Evolutionary conservation across 257 asterid genomes (phyloP), one percentile per base, ranked within the genome.

Genomic region (Nicotiana noctiflora): DNA sequence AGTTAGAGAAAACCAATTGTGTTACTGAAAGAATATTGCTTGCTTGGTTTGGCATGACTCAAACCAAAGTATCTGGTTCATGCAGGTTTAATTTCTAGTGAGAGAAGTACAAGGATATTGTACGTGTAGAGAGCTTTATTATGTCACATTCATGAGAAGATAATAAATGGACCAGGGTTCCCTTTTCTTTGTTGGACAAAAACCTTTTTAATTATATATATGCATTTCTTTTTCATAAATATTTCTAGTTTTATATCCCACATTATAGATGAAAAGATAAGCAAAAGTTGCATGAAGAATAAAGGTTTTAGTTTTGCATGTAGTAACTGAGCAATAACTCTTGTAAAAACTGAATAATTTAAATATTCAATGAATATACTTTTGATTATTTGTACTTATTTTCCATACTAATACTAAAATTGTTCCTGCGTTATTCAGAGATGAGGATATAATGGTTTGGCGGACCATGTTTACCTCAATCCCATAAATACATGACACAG

Each of bases 71-170:
- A 74, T 74, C 78, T 4, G 78, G 44, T 74, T 74, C 78, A 21
- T 74, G 78, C 78, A 49, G 78, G 78, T 25, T n/a, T n/a, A n/a
- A n/a, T n/a, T 40, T 74, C 78, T 14, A 74, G 61, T 49, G 78
- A 46, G 40, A 74, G 78, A 74, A 49, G 5, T 74, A 49, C 44
- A 21, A 49, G 61, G 78, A 49, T 44, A 70, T 21, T 44, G 44
- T 19, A 12, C 21, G 59, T 21, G 14, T 70, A 70, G 34, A 70
- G 37, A 57, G 44, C 49, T 74, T 74, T 46, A 14, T 74, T 23
- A 19, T 49, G 78, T 72, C 78, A 72, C 23, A 46, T 72, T 72
- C 61, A 74, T 74, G 78, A 74, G 78, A 14, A 49, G 40, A 3
- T 49, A 74, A 74, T 34, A 70, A 44, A 23, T 74, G 78, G 60